These are phyloP conservation scores for Aspergillus sp. DNA, from an alignment of 2,329 filamentous ascomycete species.

Conservation along the genomic window DNA sequence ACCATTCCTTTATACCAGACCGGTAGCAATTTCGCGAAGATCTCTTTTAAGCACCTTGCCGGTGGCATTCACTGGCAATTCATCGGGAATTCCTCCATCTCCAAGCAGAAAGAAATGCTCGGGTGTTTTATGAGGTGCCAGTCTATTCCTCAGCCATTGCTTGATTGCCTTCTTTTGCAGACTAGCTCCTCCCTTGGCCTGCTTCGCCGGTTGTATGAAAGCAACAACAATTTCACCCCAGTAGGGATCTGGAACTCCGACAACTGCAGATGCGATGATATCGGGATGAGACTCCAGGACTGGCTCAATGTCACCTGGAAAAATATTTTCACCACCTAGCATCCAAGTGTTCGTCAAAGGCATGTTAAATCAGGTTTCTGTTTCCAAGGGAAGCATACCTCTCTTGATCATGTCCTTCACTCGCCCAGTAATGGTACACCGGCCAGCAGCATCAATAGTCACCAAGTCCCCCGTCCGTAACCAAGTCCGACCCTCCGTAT, in stretches of 20 bases:
- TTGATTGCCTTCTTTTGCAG: constrained; percentile 53
- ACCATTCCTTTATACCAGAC: too few relatives aligned
- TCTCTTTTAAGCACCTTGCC: constrained; percentile 63
- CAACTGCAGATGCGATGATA: constrained; percentile 61
- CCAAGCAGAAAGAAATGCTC: constrained; percentile 77
- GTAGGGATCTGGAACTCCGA: constrained; percentile 60
- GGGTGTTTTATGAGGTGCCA: constrained; percentile 68
- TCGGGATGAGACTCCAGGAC: constrained; percentile 61
- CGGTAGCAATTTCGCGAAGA: background rate
- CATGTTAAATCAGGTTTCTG: too few relatives aligned
- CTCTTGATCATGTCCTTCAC: constrained; percentile 76
- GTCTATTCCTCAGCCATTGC: constrained; percentile 59
- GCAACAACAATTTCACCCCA: constrained; percentile 7
- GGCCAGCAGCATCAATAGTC: constrained; percentile 53
- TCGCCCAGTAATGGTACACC: constrained; percentile 67
- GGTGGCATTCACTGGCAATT: constrained; percentile 65
- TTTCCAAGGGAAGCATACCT: too few relatives aligned
- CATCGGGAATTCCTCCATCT: constrained; percentile 39
- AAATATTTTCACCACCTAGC: constrained; percentile 61
- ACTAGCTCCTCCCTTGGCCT: background rate
- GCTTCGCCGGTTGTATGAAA: background rate
- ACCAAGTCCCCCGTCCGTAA: constrained; percentile 59
- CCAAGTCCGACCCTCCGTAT: constrained; percentile 57
- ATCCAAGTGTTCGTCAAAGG: too few relatives aligned
- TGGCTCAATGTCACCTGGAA: constrained; percentile 69